Evolutionary conservation across 2,329 filamentous ascomycete genomes (phyloP).

Genomic region (Aspergillus aculeatus): DNA sequence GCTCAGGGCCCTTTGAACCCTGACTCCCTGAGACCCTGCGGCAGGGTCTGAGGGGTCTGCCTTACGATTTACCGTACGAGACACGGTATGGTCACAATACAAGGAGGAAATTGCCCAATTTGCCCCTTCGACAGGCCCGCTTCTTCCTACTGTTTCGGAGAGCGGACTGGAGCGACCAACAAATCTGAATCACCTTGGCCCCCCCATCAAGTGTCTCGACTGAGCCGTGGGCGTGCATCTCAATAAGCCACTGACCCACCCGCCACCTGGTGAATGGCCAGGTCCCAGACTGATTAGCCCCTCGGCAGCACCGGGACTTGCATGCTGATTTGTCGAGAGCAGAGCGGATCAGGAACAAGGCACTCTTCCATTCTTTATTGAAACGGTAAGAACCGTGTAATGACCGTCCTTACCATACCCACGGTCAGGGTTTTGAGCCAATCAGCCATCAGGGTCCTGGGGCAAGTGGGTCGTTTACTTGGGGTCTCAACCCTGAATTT

Average conservation of each 20-base stretch:
- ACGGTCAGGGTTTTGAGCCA: conserved; percentile 3
- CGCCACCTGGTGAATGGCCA: not conserved
- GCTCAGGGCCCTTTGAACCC: not conserved
- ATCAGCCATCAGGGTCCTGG: conserved; percentile 7
- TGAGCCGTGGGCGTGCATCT: conserved; percentile 3
- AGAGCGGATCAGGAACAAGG: conserved; percentile 3
- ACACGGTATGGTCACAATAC: not conserved
- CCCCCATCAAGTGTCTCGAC: not conserved
- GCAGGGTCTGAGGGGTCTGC: not conserved
- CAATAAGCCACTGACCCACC: conserved; percentile 5
- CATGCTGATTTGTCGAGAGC: not conserved
- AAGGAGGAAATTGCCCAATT: not conserved
- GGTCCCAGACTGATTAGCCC: not conserved
- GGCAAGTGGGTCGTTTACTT: not conserved
- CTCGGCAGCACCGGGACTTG: not conserved
- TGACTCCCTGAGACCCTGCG: not conserved
- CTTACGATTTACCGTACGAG: not conserved
- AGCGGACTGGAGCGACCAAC: not conserved
- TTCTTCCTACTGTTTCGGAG: not conserved
- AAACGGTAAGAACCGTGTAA: not conserved
- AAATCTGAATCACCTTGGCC: not conserved
- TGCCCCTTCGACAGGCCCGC: not conserved
- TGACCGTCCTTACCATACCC: not conserved
- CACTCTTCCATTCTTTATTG: not conserved
- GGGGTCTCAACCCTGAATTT: not conserved